phyloP scores from a whole-genome alignment of 345 rosid genomes.

The Xanthoceras sorbifolium region DNA sequence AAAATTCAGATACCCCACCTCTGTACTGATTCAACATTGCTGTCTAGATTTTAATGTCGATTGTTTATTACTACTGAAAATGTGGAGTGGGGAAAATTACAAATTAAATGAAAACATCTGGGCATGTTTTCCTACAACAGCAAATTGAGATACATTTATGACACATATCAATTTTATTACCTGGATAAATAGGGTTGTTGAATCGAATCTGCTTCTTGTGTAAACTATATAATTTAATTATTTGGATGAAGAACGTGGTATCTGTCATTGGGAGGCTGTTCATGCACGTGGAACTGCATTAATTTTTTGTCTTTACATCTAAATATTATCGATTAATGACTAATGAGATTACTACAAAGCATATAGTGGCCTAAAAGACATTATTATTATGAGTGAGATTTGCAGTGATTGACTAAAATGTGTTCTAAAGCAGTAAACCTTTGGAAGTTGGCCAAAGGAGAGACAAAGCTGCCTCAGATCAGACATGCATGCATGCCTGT shows the following conservation, averaged over 20 bases:
- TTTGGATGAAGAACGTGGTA: not conserved
- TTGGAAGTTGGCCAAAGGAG: not conserved
- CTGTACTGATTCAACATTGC: not conserved
- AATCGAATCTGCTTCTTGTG: not conserved
- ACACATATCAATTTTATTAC: not conserved
- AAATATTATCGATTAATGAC: not conserved
- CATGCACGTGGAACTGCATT: not conserved
- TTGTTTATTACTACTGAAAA: not conserved
- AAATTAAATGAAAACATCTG: not conserved
- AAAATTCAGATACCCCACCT: not conserved
- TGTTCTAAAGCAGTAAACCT: not conserved
- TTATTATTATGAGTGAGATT: not conserved
- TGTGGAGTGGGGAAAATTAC: not conserved
- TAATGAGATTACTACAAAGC: not conserved
- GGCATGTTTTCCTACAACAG: not conserved
- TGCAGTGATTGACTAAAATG: not conserved
- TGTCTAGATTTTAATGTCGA: not conserved
- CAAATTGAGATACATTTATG: not conserved
- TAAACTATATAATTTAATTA: not conserved
- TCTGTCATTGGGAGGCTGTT: not conserved
- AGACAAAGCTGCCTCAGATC: not conserved
- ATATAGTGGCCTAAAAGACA: not conserved
- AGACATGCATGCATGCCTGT: not conserved
- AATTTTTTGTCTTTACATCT: not conserved
- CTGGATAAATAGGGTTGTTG: conserved; percentile 7